Base-by-base conservation (phyloP, 2,329 filamentous ascomycete species). In the Fusarium buharicum region DNA sequence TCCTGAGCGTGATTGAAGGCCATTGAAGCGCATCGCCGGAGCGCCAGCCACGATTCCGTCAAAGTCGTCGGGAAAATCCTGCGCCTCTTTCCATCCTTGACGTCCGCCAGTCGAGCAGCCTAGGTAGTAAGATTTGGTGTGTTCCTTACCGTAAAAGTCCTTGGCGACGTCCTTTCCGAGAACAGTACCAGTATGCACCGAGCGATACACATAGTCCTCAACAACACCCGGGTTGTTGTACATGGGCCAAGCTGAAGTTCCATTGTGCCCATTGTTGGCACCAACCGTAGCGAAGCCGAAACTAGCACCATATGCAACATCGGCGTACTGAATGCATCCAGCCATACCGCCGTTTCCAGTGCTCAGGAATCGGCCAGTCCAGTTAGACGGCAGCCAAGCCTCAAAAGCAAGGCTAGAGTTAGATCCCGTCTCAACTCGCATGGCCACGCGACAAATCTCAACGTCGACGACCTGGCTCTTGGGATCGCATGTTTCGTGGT, bases 51-150 rank as follows among this genome's bases (percentile, higher is more conserved):
- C 73, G 3, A 77, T 75, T 17, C 81, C 80, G 54, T 87, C 84
- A 46, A 86, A 87, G 50, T 86, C 84, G 0, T 82, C 76, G 0
- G 86, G 84, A 62, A 81, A 86, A 14, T 75, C 68, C 64, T 87
- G 80, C 0, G 83, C 79, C 18, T 81, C 79, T 53, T 82, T 83
- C 38, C 85, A 75, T 11, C 84, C 86, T 71, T 88, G 83, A 1
- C 86, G 77, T 3, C 86, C 85, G 18, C 86, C 86, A 0, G 83
- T 83, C 0, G 84, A 87, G 69, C 86, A 88, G 13, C 86, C 86
- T 6, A 81, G 71, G 61, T 82, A 87, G 71, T 87, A 88, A 3
- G 78, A 80, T 59, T 81, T 82, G 3, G 73, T 73, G 1, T 76
- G 72, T 0, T 43, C 17, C 16, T 61, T 55, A 5, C 73, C 72